Base-by-base conservation (phyloP, 208 protist genomes). In the Trypanosoma platydactyli region DNA sequence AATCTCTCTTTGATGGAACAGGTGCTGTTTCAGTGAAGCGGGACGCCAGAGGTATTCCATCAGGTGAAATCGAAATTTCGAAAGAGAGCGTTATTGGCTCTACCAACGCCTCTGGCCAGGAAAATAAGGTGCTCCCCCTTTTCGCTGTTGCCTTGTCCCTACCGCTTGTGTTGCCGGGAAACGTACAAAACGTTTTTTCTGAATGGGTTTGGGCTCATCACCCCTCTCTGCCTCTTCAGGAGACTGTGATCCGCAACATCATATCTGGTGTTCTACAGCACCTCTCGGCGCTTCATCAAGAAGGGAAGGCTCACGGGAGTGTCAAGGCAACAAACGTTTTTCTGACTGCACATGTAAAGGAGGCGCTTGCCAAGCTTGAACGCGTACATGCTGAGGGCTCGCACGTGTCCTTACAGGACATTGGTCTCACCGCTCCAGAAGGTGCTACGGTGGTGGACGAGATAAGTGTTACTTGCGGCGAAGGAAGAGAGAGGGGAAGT, bases 241-340 rank as follows among this genome's bases (percentile, higher is more conserved):
- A 94, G 69, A 71, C 69, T 1, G 80, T 84, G 16, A 79, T 94
- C 38, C 84, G 87, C 20, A 84, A 85, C 59, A 81, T 90, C 38
- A 73, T 94, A 12, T 70, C 63, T 55, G 46, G 56, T 25, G 82
- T 91, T 29, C 76, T 94, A 24, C 51, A 73, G 49, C 83, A 80
- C 22, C 68, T 94, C 52, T 59, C 58, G 3, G 61, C 64, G 1
- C 73, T 94, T 52, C 87, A 94, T 54, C 59, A 54, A 2, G 42
- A 62, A 18, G 87, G 87, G 13, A 59, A 54, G 49, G 77, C 74
- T 3, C 85, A 89, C 54, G 84, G 87, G 30, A 83, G 79, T 54
- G 73, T 94, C 18, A 89, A 89, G 58, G 71, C 80, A 44, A 87
- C 84, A 12, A 94, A 94, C 46, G 62, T 91, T 44, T 94, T 94